Conservation (phyloP, 257 asterid species). For the Petunia secreta region DNA sequence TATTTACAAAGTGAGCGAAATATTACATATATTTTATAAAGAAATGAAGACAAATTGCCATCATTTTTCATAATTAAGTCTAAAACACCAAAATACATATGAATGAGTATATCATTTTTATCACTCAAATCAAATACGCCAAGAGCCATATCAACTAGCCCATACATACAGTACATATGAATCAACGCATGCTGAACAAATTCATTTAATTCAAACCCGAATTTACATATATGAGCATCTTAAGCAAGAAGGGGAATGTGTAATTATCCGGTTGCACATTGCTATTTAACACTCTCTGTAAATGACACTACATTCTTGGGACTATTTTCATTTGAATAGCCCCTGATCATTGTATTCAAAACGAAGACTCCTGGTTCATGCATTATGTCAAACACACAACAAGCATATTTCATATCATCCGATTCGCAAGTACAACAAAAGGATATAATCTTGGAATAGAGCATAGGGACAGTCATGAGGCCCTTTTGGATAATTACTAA, state of each 20-base stretch:
- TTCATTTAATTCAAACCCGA: conserved; percentile 38
- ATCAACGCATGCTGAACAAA: conserved; percentile 36
- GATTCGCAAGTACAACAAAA: conserved; percentile 17
- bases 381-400: conserved; percentile 35
- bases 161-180: conserved; percentile 31
- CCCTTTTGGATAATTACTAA: conserved; percentile 26
- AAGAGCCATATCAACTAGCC: conserved; percentile 35
- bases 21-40: too few relatives aligned
- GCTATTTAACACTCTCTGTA: conserved; percentile 35
- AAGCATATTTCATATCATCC: conserved; percentile 36
- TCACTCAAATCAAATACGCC: conserved; percentile 36
- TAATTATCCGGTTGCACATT: conserved; percentile 35
- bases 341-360: conserved; percentile 43
- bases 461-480: not conserved
- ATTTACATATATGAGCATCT: conserved; percentile 41
- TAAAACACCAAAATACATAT: too few relatives aligned
- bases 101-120: conserved; percentile 25
- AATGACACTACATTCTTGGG: conserved; percentile 29
- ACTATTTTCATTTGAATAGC: conserved; percentile 29
- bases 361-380: conserved; percentile 35
- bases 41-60: too few relatives aligned
- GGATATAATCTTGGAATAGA: conserved; percentile 31
- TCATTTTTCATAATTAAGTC: too few relatives aligned
- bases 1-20: too few relatives aligned
- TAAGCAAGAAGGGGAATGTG: conserved; percentile 41